These are phyloP conservation scores for Myxozyma vanderwaltii DNA, from an alignment of 805 yeast species.

Conservation along the genomic window DNA sequence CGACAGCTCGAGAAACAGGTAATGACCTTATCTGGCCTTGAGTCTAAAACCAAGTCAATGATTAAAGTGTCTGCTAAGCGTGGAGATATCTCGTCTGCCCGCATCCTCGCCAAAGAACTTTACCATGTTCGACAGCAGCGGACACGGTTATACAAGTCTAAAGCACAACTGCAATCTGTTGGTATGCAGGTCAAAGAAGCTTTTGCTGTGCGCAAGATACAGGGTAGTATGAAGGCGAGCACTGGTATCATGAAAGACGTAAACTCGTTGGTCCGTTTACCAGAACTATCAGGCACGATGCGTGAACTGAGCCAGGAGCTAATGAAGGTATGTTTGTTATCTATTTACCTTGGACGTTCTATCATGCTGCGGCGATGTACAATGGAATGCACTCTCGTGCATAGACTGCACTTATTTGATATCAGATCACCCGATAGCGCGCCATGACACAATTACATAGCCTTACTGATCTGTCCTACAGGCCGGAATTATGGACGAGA, in stretches of 20 bases:
- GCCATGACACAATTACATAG: no score
- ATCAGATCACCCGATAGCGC: no score
- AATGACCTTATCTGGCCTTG: constrained; percentile 56
- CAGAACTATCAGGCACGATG: constrained; percentile 80
- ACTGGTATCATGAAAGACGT: constrained; percentile 88
- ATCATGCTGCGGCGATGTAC: background rate
- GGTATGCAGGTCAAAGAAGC: constrained; percentile 90
- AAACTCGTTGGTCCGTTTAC: constrained; percentile 72
- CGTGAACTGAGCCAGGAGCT: constrained; percentile 83
- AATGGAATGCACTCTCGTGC: no score
- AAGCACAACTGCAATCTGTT: constrained; percentile 82
- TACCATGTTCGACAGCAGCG: constrained; percentile 73
- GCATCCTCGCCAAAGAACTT: constrained; percentile 78
- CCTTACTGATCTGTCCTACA: constrained; percentile 18
- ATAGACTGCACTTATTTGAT: no score
- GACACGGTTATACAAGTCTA: constrained; percentile 71
- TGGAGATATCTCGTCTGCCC: constrained; percentile 74
- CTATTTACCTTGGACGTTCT: background rate
- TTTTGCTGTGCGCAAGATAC: constrained; percentile 78
- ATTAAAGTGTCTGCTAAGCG: constrained; percentile 75
- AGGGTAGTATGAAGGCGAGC: constrained; percentile 76
- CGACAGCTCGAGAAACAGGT: constrained; percentile 83
- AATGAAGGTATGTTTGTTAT: constrained; percentile 45
- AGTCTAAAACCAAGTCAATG: constrained; percentile 74
- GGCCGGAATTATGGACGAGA: constrained; percentile 77